Percentiles rank a stretch among this genome's conserved stretches.
phyloP scores from a whole-genome alignment of 2,329 filamentous ascomycete species.

The Westerdykella sp. region DNA sequence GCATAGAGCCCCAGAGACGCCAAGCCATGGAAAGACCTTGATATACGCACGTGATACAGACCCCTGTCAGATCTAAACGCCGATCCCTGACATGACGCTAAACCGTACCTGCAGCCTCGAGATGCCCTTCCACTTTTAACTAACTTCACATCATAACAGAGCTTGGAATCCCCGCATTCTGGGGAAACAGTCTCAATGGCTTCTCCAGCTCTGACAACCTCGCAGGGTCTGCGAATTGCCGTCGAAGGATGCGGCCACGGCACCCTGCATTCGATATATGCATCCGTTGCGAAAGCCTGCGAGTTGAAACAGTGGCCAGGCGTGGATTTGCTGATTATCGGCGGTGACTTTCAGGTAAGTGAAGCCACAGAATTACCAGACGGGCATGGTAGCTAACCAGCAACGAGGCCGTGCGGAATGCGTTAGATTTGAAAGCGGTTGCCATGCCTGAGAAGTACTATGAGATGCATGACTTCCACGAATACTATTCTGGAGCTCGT shows the following conservation, averaged over 20 bases:
- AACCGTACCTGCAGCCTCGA: too few relatives aligned
- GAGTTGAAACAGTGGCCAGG: slow-evolving; percentile 67
- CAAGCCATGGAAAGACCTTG: too few relatives aligned
- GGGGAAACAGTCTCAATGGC: slow-evolving; percentile 13
- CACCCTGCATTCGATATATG: slow-evolving; percentile 84
- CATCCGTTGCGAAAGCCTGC: slow-evolving; percentile 64
- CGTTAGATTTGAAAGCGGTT: slow-evolving; percentile 79
- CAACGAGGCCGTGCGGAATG: slow-evolving; percentile 73
- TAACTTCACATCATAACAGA: too few relatives aligned
- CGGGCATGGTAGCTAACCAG: slow-evolving; percentile 12
- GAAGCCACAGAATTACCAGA: background rate
- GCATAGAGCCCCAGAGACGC: too few relatives aligned
- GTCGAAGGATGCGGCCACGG: slow-evolving; percentile 92
- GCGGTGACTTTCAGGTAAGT: slow-evolving; percentile 83
- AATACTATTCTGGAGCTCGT: slow-evolving; percentile 78
- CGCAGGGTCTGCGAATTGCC: slow-evolving; percentile 59
- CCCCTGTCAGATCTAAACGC: slow-evolving; percentile 1
- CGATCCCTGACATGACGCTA: slow-evolving; percentile 5
- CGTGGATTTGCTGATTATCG: slow-evolving; percentile 87
- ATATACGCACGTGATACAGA: too few relatives aligned
- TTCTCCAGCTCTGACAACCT: slow-evolving; percentile 17
- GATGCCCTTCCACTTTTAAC: too few relatives aligned
- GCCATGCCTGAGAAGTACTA: slow-evolving; percentile 86
- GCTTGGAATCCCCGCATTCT: too few relatives aligned
- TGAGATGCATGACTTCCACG: slow-evolving; percentile 81